Conservation (phyloP, 2,329 filamentous ascomycete genomes). For the Penicillium digitatum region DNA sequence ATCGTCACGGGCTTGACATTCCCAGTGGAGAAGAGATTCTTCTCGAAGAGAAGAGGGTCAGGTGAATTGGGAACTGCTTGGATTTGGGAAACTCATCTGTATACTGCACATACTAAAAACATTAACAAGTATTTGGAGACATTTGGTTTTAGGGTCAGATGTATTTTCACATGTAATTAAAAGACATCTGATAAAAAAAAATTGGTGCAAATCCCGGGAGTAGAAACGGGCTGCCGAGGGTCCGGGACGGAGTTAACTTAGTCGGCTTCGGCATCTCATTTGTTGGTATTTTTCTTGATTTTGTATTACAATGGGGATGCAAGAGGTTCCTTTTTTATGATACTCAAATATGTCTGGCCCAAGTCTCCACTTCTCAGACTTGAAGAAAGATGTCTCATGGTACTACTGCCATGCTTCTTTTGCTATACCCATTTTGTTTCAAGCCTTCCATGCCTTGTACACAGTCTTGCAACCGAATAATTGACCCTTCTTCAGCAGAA, state of each 20-base stretch:
- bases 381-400: not conserved
- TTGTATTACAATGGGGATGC: no score
- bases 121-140: no score
- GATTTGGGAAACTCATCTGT: not conserved
- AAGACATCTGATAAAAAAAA: not conserved
- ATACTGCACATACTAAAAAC: not conserved
- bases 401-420: not conserved
- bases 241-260: constrained; percentile 1
- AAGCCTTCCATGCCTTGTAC: constrained; percentile 75
- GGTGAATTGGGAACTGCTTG: not conserved
- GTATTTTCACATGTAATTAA: no score
- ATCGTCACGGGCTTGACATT: not conserved
- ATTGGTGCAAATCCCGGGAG: not conserved
- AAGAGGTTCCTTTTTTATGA: no score
- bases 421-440: not conserved
- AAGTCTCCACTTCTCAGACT: not conserved
- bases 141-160: no score
- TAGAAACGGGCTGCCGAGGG: constrained; percentile 7
- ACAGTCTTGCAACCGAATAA: constrained; percentile 76
- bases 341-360: no score
- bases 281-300: not conserved
- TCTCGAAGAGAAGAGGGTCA: constrained; percentile 3
- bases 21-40: not conserved
- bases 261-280: not conserved
- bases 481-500: constrained; percentile 77